phyloP scores from a whole-genome alignment of 2,329 filamentous ascomycete genomes.

The Ceratocystis harringtonii region DNA sequence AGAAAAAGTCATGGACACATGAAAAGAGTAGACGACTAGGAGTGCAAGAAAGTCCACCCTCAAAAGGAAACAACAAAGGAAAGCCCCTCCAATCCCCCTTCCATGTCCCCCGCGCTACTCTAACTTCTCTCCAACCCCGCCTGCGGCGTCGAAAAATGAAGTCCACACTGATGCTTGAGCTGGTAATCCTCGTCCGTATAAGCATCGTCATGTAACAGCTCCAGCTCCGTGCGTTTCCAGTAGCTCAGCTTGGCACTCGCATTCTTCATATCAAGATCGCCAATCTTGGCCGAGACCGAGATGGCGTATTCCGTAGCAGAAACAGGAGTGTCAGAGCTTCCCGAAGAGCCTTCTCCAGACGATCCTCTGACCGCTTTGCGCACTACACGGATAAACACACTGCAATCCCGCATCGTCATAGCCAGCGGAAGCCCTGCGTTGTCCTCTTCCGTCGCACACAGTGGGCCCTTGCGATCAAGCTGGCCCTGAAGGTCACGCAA shows the following conservation, averaged over 20 bases:
- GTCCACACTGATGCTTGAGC: conserved; percentile 11
- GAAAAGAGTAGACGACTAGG: not conserved
- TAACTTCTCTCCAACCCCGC: conserved; percentile 1
- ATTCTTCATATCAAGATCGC: conserved; percentile 66
- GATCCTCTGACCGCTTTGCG: not conserved
- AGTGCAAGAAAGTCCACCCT: not conserved
- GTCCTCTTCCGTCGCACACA: conserved; percentile 27
- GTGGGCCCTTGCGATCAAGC: conserved; percentile 31
- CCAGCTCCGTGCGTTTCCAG: conserved; percentile 50
- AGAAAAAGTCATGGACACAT: not conserved
- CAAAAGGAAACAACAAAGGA: not conserved
- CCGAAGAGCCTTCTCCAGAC: too few relatives aligned
- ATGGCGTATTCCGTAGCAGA: conserved; percentile 7
- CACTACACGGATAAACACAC: conserved; percentile 50
- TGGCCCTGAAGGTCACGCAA: conserved; percentile 27
- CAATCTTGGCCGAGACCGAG: conserved; percentile 30
- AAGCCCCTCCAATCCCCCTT: not conserved
- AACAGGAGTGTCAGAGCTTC: conserved; percentile 17
- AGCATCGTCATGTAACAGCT: conserved; percentile 52
- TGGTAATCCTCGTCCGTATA: conserved; percentile 35
- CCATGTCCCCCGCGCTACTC: not conserved
- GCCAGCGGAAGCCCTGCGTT: conserved; percentile 45
- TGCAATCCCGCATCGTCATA: conserved; percentile 72
- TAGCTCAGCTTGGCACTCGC: conserved; percentile 48
- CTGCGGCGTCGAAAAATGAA: conserved; percentile 8